phyloP scores from a whole-genome alignment of 352 stramenopile genomes.

The Lagenidium sp. region DNA sequence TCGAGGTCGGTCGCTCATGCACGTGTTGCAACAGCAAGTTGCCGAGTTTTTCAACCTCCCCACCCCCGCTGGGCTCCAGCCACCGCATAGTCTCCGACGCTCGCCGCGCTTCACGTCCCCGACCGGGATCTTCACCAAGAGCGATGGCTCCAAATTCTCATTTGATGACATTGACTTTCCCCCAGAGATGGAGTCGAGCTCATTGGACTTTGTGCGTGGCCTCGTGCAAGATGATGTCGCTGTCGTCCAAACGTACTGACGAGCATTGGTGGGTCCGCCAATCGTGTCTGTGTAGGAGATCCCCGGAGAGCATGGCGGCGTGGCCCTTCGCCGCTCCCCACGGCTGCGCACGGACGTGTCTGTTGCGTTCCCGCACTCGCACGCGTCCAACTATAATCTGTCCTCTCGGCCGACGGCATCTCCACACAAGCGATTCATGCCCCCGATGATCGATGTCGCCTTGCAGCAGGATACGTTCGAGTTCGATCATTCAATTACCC shows the following conservation, averaged over 20 bases:
- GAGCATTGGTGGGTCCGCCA: not conserved
- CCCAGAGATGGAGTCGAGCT: conserved; percentile 54
- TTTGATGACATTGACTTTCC: conserved; percentile 80
- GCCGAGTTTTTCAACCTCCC: conserved; percentile 77
- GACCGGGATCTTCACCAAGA: conserved; percentile 44
- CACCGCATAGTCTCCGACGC: conserved; percentile 57
- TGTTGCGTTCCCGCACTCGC: conserved; percentile 72
- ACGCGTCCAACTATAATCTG: conserved; percentile 17
- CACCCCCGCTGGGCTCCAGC: conserved; percentile 46
- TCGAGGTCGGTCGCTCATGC: too few species aligned
- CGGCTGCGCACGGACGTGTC: conserved; percentile 75
- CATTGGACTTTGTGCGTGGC: conserved; percentile 65
- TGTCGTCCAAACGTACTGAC: not conserved
- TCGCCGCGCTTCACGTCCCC: conserved; percentile 72
- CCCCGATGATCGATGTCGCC: conserved; percentile 69
- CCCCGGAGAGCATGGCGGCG: conserved; percentile 38
- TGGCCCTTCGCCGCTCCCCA: conserved; percentile 62
- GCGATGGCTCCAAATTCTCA: conserved; percentile 72
- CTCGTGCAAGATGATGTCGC: too few species aligned
- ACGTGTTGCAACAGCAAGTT: conserved; percentile 51
- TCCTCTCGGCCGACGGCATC: conserved; percentile 43
- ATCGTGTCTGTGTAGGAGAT: conserved; percentile 40
- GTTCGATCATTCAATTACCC: conserved; percentile 79
- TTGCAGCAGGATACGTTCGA: conserved; percentile 79
- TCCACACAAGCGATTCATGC: conserved; percentile 62